Conservation (phyloP, 164 flowering plant genomes). For the Vitis rupestris region DNA sequence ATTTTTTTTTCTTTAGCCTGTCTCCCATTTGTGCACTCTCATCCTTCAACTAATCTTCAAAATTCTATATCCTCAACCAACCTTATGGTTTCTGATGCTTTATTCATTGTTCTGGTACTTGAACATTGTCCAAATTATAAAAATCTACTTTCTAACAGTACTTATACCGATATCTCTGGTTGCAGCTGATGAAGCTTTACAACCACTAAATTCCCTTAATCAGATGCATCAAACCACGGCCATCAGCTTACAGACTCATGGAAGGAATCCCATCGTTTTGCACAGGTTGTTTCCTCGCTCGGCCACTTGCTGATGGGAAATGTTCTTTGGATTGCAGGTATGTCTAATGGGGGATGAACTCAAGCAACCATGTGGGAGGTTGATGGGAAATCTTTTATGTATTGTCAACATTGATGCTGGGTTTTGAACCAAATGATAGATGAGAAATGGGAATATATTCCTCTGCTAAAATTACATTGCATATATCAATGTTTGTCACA, state of each 20-base stretch:
- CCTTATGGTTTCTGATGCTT: slow-evolving; percentile 10
- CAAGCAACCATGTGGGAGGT: too few species aligned
- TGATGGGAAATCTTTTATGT: not conserved
- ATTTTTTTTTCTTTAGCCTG: not conserved
- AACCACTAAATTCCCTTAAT: not conserved
- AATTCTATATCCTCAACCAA: slow-evolving; percentile 11
- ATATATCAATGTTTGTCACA: not conserved
- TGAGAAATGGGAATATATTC: slow-evolving; percentile 1
- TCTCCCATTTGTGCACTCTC: not conserved
- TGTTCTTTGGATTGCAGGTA: too few species aligned
- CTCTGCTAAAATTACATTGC: not conserved
- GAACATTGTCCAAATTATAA: not conserved
- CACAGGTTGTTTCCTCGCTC: too few species aligned
- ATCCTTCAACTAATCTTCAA: not conserved
- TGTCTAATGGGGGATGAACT: too few species aligned
- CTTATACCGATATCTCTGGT: not conserved
- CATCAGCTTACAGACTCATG: too few species aligned
- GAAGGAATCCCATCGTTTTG: too few species aligned
- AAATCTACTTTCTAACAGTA: not conserved
- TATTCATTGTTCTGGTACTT: not conserved
- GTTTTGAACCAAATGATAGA: not conserved
- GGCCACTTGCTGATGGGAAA: too few species aligned
- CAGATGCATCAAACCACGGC: not conserved
- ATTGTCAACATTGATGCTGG: not conserved
- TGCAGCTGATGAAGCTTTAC: not conserved